Evolutionary conservation across 2,329 filamentous ascomycete genomes (phyloP).

Genomic region (Botrytis cinerea): DNA sequence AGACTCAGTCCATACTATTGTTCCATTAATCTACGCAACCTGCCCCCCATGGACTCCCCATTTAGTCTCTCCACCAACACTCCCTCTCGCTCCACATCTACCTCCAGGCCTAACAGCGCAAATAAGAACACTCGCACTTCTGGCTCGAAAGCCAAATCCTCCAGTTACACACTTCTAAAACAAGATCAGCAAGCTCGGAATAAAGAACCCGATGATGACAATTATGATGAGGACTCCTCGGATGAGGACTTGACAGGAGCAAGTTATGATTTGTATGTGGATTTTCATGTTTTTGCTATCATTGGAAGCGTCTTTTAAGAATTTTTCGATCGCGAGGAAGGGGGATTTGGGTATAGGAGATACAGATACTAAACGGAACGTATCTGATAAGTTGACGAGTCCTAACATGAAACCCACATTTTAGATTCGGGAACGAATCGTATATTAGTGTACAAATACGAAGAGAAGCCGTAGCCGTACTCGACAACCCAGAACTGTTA

Average conservation of each 20-base stretch:
- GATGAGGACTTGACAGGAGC: slow-evolving; percentile 23
- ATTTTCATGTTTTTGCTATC: not conserved
- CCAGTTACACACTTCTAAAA: slow-evolving; percentile 51
- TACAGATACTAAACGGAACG: not conserved
- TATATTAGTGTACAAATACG: slow-evolving; percentile 39
- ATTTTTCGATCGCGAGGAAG: not conserved
- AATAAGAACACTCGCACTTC: not conserved
- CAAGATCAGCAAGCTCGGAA: slow-evolving; percentile 61
- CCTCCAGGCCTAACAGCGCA: slow-evolving; percentile 19
- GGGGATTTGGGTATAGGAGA: too few relatives aligned
- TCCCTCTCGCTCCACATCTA: slow-evolving; percentile 17
- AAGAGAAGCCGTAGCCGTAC: slow-evolving; percentile 53
- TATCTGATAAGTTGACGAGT: not conserved
- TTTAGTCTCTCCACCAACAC: not conserved
- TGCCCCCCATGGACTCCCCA: not conserved
- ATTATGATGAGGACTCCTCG: slow-evolving; percentile 39
- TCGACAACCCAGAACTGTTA: slow-evolving; percentile 59
- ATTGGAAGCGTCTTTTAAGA: not conserved
- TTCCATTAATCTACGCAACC: not conserved
- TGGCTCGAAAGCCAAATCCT: not conserved
- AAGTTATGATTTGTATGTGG: slow-evolving; percentile 31
- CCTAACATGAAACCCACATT: not conserved
- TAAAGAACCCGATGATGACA: slow-evolving; percentile 53
- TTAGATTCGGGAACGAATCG: slow-evolving; percentile 34
- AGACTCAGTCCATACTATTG: not conserved